Conservation (phyloP, 352 stramenopile genomes). For the Globisporangium perplexum region DNA sequence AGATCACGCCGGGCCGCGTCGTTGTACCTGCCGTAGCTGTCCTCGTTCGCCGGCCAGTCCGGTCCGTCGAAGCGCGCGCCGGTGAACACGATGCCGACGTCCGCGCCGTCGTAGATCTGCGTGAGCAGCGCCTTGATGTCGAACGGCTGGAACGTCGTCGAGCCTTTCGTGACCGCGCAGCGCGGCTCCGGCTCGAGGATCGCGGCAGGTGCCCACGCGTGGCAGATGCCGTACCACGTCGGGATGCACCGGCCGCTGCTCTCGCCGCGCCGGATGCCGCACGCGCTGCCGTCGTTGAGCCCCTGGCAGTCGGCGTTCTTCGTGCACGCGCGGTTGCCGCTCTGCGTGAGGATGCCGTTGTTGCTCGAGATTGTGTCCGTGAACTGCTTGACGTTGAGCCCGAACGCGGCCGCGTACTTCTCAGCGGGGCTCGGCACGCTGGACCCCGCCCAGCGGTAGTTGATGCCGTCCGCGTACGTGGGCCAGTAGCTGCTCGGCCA, state of each 20-base stretch:
- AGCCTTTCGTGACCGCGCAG: constrained; percentile 16
- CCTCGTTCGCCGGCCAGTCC: constrained; percentile 31
- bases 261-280: constrained; percentile 1
- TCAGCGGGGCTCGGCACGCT: constrained; percentile 33
- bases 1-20: constrained; percentile 37
- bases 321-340: constrained; percentile 29
- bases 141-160: constrained; percentile 3
- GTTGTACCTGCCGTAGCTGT: constrained; percentile 40
- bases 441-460: constrained; percentile 31
- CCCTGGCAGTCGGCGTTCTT: constrained; percentile 20
- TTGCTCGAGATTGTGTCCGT: constrained; percentile 36
- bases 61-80: constrained; percentile 41
- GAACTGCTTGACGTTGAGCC: constrained; percentile 23
- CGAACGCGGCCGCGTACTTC: constrained; percentile 43
- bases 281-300: constrained; percentile 10
- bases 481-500: constrained; percentile 75
- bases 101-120: constrained; percentile 40
- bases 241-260: constrained; percentile 11
- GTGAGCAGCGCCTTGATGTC: constrained; percentile 49
- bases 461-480: constrained; percentile 51
- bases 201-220: constrained; percentile 13
- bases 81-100: constrained; percentile 46
- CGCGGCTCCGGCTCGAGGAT: constrained; percentile 37
- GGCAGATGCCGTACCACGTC: constrained; percentile 14
- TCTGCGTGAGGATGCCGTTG: constrained; percentile 33